Percentiles rank a stretch among this genome's conserved stretches.
Conservation (phyloP, 2,329 filamentous ascomycete species). For the Leptographium procerum region DNA sequence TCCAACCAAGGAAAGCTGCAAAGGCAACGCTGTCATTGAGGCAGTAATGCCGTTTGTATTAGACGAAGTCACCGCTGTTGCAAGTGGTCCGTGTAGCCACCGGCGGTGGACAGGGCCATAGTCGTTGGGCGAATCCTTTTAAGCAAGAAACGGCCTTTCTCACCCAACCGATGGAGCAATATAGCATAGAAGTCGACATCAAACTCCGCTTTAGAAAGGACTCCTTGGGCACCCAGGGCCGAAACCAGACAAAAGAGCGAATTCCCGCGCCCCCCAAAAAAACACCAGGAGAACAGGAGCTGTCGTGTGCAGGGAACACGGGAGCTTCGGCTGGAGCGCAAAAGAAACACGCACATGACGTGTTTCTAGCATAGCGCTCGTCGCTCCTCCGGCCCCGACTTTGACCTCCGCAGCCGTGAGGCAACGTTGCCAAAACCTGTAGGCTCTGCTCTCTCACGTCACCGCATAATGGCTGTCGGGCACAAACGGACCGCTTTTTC, state of each 20-base stretch:
- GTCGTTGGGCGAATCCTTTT: not conserved
- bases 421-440: not conserved
- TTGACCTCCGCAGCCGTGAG: not conserved
- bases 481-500: not conserved
- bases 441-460: not conserved
- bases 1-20: not conserved
- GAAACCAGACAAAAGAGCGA: not conserved
- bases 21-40: not conserved
- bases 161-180: constrained; percentile 1
- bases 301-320: not conserved
- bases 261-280: not conserved
- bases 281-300: not conserved
- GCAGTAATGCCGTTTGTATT: not conserved
- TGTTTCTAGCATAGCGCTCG: not conserved
- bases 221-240: not conserved
- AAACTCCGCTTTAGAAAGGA: not conserved
- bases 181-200: not conserved
- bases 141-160: not conserved
- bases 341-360: not conserved
- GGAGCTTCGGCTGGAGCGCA: not conserved
- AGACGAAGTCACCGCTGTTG: not conserved
- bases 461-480: constrained; percentile 4
- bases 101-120: not conserved
- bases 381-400: not conserved
- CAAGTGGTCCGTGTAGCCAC: not conserved